Percentiles rank a stretch among this genome's conserved stretches.
Evolutionary conservation across 371 early-diverging fungal genomes (phyloP).

Genomic region (Umbelopsis sp.): DNA sequence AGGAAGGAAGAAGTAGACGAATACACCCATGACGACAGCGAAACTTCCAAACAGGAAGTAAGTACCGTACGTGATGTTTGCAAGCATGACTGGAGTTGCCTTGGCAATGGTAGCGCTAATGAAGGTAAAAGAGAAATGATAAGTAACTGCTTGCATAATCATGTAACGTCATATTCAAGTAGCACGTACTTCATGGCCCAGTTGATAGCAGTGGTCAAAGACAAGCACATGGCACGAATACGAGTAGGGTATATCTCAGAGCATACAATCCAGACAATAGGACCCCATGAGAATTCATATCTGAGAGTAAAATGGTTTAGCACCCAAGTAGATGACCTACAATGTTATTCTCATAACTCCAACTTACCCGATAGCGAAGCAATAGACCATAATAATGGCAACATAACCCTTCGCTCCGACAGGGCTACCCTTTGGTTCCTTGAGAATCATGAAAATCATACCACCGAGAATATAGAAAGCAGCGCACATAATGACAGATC

Average conservation of each 20-base stretch:
- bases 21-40: slow-evolving; percentile 50
- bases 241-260: slow-evolving; percentile 66
- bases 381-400: slow-evolving; percentile 45
- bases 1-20: slow-evolving; percentile 54
- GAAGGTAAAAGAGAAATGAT: slow-evolving; percentile 8
- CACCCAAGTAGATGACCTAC: background rate
- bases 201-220: slow-evolving; percentile 63
- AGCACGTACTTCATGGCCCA: slow-evolving; percentile 40
- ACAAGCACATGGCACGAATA: slow-evolving; percentile 50
- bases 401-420: slow-evolving; percentile 47
- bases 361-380: slow-evolving; percentile 48
- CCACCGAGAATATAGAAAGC: slow-evolving; percentile 44
- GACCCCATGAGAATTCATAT: slow-evolving; percentile 68
- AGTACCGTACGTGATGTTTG: slow-evolving; percentile 47
- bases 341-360: too few relatives aligned
- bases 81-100: slow-evolving; percentile 51
- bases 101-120: slow-evolving; percentile 56
- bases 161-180: background rate
- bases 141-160: background rate
- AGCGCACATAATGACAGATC: slow-evolving; percentile 40
- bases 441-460: slow-evolving; percentile 36
- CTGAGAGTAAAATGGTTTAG: slow-evolving; percentile 13
- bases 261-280: slow-evolving; percentile 72
- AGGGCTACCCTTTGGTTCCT: slow-evolving; percentile 13
- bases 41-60: slow-evolving; percentile 59